These are phyloP conservation scores for Pseudozyma sp. DNA, from an alignment of 1,284 basidiomycete species.

Conservation along the genomic window DNA sequence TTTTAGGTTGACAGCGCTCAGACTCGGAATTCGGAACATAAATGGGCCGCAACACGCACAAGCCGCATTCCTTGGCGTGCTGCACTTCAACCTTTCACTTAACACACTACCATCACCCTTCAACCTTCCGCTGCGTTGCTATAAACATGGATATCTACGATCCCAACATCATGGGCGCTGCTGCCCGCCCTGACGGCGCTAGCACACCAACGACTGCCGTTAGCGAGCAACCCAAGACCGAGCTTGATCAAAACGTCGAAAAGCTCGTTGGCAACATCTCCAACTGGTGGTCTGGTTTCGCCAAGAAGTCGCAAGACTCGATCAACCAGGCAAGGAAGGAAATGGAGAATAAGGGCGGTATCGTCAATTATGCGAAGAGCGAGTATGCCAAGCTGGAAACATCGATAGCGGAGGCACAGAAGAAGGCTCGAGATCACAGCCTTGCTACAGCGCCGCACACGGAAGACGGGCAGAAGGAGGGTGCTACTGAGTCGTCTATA, in stretches of 20 bases:
- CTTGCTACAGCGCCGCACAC: conserved; percentile 3
- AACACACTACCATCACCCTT: neutral
- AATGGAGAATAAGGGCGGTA: conserved; percentile 58
- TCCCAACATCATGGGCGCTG: conserved; percentile 22
- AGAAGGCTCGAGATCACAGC: conserved; percentile 50
- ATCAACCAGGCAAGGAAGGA: conserved; percentile 50
- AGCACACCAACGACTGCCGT: conserved; percentile 13
- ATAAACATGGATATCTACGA: conserved; percentile 54
- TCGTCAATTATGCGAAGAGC: conserved; percentile 53
- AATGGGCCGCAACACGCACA: too few relatives aligned
- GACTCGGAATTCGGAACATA: too few relatives aligned
- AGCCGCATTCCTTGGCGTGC: too few relatives aligned
- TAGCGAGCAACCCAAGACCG: conserved; percentile 19
- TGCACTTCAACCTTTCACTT: neutral
- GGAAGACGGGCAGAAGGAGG: neutral
- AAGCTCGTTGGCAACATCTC: conserved; percentile 62
- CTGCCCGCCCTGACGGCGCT: conserved; percentile 16
- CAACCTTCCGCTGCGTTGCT: neutral
- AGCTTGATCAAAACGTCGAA: conserved; percentile 61
- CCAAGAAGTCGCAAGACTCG: conserved; percentile 59
- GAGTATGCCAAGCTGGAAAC: conserved; percentile 57
- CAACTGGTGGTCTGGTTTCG: conserved; percentile 63
- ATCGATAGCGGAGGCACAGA: conserved; percentile 56
- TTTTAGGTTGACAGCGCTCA: too few relatives aligned
- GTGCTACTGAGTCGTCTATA: neutral